Evolutionary conservation across 352 stramenopile genomes (phyloP).

Genomic region (Phytophthora syringae): DNA sequence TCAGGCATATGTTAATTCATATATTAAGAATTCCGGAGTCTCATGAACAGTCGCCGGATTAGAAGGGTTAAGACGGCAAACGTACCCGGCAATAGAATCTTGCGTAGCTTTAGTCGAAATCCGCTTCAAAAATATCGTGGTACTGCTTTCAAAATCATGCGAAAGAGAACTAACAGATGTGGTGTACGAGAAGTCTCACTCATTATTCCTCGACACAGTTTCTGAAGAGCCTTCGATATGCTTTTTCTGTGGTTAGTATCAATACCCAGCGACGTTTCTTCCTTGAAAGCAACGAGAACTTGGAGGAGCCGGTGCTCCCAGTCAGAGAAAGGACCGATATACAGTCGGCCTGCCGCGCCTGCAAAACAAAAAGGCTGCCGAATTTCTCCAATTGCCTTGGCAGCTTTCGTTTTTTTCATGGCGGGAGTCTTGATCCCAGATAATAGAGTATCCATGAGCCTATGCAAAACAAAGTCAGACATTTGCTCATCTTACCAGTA

Average conservation of each 20-base stretch:
- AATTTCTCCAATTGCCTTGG: not conserved
- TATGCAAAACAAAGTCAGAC: not conserved
- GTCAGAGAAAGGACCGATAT: not conserved
- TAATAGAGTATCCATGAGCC: not conserved
- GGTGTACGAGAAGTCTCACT: conserved; percentile 1
- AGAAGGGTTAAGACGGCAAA: too few species aligned
- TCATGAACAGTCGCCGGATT: too few species aligned
- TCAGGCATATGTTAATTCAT: not conserved
- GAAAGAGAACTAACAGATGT: conserved; percentile 1
- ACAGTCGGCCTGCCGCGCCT: not conserved
- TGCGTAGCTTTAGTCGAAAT: not conserved
- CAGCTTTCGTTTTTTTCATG: not conserved
- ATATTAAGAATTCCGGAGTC: not conserved
- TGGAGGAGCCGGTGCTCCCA: not conserved
- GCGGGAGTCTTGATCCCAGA: conserved; percentile 2
- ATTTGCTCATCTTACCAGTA: too few species aligned
- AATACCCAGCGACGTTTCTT: conserved; percentile 1
- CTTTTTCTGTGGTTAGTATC: not conserved
- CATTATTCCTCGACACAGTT: conserved; percentile 4
- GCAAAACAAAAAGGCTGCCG: not conserved
- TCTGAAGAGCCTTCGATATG: not conserved
- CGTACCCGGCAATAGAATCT: conserved; percentile 1
- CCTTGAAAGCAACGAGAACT: conserved; percentile 11
- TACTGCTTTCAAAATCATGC: conserved; percentile 10
- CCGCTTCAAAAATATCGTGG: not conserved